Percentiles rank a stretch among this genome's conserved stretches.
Conservation (phyloP, 352 stramenopile species). For the Aphanomyces invadans region DNA sequence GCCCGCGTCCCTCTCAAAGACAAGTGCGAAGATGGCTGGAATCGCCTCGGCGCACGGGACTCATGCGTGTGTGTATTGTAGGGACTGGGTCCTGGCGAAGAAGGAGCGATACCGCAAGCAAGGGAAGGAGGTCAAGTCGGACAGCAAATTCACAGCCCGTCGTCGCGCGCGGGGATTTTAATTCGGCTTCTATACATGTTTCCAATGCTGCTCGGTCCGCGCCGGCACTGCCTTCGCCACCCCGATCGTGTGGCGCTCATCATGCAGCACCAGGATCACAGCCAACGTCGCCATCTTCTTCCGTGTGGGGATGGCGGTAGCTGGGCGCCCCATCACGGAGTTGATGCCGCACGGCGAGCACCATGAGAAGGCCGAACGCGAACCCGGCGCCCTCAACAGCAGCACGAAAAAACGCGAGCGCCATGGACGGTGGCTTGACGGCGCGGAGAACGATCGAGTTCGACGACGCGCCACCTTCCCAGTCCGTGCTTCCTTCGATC, state of each 20-base stretch:
- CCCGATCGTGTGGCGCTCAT: too few species aligned
- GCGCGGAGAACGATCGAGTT: background rate
- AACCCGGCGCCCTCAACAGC: conserved; percentile 66
- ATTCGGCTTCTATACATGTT: too few species aligned
- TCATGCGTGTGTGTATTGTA: conserved; percentile 26
- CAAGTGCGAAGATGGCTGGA: conserved; percentile 35
- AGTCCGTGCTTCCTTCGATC: conserved; percentile 57
- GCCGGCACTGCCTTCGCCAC: too few species aligned
- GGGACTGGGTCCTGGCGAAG: conserved; percentile 97
- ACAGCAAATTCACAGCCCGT: conserved; percentile 98
- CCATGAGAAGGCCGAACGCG: conserved; percentile 66
- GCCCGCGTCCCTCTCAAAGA: conserved; percentile 35
- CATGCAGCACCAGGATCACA: too few species aligned
- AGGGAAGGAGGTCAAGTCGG: conserved; percentile 94
- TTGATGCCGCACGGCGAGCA: conserved; percentile 59
- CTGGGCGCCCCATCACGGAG: background rate
- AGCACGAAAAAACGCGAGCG: conserved; percentile 71
- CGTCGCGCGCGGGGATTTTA: conserved; percentile 95
- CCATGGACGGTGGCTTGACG: background rate
- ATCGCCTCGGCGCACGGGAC: background rate
- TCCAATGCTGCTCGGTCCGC: background rate
- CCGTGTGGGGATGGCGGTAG: background rate
- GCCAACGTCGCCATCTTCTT: background rate
- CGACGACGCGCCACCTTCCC: background rate
- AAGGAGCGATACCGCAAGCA: conserved; percentile 97